Base-by-base conservation (phyloP, 495 filamentous ascomycete genomes). In the Chlorociboria aeruginascens region DNA sequence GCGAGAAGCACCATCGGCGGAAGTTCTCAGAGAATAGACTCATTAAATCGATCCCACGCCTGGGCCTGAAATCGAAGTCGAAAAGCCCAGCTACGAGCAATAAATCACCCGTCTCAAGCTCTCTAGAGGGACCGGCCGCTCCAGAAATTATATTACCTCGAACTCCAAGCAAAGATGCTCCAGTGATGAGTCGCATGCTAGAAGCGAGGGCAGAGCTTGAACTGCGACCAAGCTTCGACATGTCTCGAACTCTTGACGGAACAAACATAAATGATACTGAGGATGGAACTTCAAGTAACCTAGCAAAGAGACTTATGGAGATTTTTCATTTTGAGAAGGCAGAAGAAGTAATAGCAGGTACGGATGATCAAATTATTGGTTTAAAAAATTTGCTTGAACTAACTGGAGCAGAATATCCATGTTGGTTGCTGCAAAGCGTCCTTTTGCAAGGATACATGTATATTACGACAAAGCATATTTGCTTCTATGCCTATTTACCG, bases 361-460 rank as follows among this genome's bases (percentile, higher is more conserved):
- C 40, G 60, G 30, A 25, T 25, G 20, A 25, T 25, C 32, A 47
- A 20, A 38, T 32, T 9, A 13, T 7, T 8, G 39, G 7, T 34
- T 3, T 13, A 8, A 17, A 8, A 37, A 30, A 35, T 39, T 43
- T 35, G 20, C 20, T 25, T 25, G 20, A 4, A 25, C 43, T 55
- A 28, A 61, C 28, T 54, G 13, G 31, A 25, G 28, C 63, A 78
- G 92, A 98, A 68, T 98, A 95, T 57, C 85, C 90, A 17, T 96
- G 92, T 67, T 95, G 89, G 74, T 69, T 96, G 30, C 68, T 98
- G 34, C 88, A 96, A 61, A 95, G 83, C 62, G 87, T 96, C 48
- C 71, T 97, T 8, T 73, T 97, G 11, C 86, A 94, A 58, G 92
- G 92, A 2, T 95, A 93, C 61, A 84, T 98, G 83, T 98, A 97